Evolutionary conservation across 2,329 filamentous ascomycete species (phyloP), one percentile per base, ranked within the genome.

Genomic region (Monosporascus sp.): DNA sequence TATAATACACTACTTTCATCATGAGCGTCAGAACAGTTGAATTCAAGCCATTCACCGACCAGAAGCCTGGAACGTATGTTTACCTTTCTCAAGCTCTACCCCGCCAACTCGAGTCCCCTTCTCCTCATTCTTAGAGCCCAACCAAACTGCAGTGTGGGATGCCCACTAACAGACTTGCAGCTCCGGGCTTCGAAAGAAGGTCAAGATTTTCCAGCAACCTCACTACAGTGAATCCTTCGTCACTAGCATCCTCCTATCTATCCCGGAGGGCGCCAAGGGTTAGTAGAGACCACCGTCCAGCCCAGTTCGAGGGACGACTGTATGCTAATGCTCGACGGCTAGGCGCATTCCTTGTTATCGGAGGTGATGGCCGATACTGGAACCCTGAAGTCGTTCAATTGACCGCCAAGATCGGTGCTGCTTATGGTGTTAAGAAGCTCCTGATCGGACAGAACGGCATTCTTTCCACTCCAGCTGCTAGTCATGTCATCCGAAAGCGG

Each of bases 371-470:
- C 57, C 89, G 94, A 60, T 99, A 85, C 82, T 97, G 88, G 84
- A 99, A 99, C 77, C 89, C 92, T 46, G 93, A 97, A 72, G 93
- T 96, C 57, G 88, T 96, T 63, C 93, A 97, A 76, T 75, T 96
- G 74, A 97, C 97, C 71, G 93, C 93, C 64, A 96, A 96, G 81
- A 97, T 99, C 67, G 87, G 91, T 71, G 89, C 90, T 63, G 94
- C 92, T 51, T 97, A 99, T 69, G 94, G 94, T 58, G 94, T 97
- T 69, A 97, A 96, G 89, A 99, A 97, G 85, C 85, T 99, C 52
- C 74, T 99, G 68, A 89, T 99, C 75, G 94, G 94, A 57, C 92
- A 97, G 74, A 81, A 96, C 73, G 94, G 94, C 71, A 97, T 99
- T 68, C 82, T 99, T 67, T 97, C 91, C 63, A 99, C 94, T 25